Conservation (phyloP, 2,329 filamentous ascomycete species). For the Teratosphaeria epicoccoides region DNA sequence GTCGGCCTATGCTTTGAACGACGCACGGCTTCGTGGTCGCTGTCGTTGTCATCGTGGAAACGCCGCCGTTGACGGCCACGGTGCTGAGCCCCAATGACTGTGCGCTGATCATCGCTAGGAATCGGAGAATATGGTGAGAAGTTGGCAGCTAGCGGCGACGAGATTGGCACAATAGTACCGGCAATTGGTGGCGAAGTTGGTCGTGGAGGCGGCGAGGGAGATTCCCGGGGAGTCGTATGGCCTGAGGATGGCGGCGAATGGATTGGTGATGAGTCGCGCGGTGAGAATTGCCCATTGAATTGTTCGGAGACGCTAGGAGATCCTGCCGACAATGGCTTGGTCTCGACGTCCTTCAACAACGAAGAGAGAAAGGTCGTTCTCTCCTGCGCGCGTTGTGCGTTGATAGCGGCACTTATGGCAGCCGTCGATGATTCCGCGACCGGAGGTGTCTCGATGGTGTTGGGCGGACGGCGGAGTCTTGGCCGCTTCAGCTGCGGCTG, state of each 20-base stretch:
- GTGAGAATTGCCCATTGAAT: conserved; percentile 24
- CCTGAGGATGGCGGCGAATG: conserved; percentile 56
- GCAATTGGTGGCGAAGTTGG: conserved; percentile 61
- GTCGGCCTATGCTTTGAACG: conserved; percentile 8
- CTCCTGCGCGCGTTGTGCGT: conserved; percentile 19
- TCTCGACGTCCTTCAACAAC: conserved; percentile 77
- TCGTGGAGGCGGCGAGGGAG: conserved; percentile 56
- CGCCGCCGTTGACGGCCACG: conserved; percentile 13
- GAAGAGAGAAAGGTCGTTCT: conserved; percentile 71
- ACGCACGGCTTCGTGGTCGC: conserved; percentile 14
- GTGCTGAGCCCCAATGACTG: conserved; percentile 4
- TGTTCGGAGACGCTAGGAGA: conserved; percentile 25
- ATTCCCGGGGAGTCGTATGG: conserved; percentile 54
- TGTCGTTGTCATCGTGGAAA: conserved; percentile 3
- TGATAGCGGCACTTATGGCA: conserved; percentile 8
- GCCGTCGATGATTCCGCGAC: conserved; percentile 22
- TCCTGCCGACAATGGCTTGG: conserved; percentile 31
- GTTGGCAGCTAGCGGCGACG: conserved; percentile 53
- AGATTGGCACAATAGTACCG: conserved; percentile 61
- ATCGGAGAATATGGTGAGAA: conserved; percentile 55
- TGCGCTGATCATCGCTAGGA: conserved; percentile 16
- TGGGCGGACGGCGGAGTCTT: conserved; percentile 40
- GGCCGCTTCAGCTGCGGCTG: conserved; percentile 79
- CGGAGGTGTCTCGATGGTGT: conserved; percentile 30
- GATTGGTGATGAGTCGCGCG: conserved; percentile 51